Conservation (phyloP, 257 asterid species). For the Perilla frutescens region DNA sequence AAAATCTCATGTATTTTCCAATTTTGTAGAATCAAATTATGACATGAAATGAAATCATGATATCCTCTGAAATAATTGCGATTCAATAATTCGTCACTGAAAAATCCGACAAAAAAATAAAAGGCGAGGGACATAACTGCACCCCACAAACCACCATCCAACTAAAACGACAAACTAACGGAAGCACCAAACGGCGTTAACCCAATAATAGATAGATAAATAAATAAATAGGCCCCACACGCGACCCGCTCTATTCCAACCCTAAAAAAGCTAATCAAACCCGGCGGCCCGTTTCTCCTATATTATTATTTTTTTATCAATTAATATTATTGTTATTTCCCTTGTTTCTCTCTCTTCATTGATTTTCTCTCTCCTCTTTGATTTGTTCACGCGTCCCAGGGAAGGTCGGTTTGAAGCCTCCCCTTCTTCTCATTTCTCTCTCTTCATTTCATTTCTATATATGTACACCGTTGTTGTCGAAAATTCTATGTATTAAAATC, state of each 20-base stretch:
- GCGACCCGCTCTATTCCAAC: slow-evolving; percentile 38
- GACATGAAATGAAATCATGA: background rate
- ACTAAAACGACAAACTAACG: slow-evolving; percentile 33
- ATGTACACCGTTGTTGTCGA: background rate
- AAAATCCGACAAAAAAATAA: slow-evolving; percentile 10
- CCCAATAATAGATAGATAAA: background rate
- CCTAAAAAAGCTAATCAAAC: slow-evolving; percentile 36
- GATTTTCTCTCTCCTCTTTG: slow-evolving; percentile 30
- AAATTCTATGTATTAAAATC: background rate
- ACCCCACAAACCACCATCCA: slow-evolving; percentile 22
- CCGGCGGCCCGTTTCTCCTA: slow-evolving; percentile 37
- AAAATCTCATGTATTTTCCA: background rate
- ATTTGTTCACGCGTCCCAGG: slow-evolving; percentile 39
- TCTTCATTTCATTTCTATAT: slow-evolving; percentile 22
- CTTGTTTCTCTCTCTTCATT: slow-evolving; percentile 27
- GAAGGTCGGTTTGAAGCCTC: slow-evolving; percentile 44
- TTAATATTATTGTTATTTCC: background rate
- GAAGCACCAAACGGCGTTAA: slow-evolving; percentile 34
- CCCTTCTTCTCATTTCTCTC: background rate
- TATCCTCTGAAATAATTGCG: background rate
- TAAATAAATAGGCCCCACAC: slow-evolving; percentile 25
- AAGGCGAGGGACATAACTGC: slow-evolving; percentile 27
- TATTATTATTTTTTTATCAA: background rate
- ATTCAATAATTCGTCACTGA: background rate
- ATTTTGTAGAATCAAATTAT: background rate